These are phyloP conservation scores for Metschnikowia santaceciliae DNA, from an alignment of 805 yeast genomes.

Conservation along the genomic window DNA sequence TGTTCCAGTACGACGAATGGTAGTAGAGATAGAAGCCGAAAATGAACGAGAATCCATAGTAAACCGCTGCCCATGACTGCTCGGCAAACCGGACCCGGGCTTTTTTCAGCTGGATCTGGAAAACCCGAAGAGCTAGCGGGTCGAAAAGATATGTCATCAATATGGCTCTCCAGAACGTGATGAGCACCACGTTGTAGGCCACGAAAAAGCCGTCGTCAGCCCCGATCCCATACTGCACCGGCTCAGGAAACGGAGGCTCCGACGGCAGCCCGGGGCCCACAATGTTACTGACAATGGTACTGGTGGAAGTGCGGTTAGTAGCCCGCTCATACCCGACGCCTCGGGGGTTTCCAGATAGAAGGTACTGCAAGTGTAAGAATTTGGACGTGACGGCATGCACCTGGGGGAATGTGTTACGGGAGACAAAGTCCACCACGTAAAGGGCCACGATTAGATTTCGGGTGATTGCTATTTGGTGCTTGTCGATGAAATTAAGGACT, in stretches of 20 bases:
- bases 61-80: conserved; percentile 74
- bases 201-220: conserved; percentile 52
- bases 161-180: conserved; percentile 57
- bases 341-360: conserved; percentile 8
- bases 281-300: too few species aligned
- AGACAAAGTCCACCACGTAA: conserved; percentile 23
- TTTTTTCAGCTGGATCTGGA: conserved; percentile 46
- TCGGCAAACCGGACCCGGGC: conserved; percentile 72
- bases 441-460: conserved; percentile 25
- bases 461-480: conserved; percentile 35
- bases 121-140: conserved; percentile 47
- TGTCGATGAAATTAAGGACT: conserved; percentile 22
- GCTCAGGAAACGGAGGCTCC: background rate
- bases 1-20: conserved; percentile 54
- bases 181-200: conserved; percentile 48
- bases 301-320: background rate
- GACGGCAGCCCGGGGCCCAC: background rate
- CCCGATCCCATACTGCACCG: conserved; percentile 48
- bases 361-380: conserved; percentile 34
- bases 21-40: conserved; percentile 57
- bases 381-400: conserved; percentile 28
- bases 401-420: conserved; percentile 11
- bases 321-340: background rate
- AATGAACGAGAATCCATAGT: conserved; percentile 52
- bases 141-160: conserved; percentile 53